Evolutionary conservation across 257 asterid genomes (phyloP).

Genomic region (Euphrasia confusa): DNA sequence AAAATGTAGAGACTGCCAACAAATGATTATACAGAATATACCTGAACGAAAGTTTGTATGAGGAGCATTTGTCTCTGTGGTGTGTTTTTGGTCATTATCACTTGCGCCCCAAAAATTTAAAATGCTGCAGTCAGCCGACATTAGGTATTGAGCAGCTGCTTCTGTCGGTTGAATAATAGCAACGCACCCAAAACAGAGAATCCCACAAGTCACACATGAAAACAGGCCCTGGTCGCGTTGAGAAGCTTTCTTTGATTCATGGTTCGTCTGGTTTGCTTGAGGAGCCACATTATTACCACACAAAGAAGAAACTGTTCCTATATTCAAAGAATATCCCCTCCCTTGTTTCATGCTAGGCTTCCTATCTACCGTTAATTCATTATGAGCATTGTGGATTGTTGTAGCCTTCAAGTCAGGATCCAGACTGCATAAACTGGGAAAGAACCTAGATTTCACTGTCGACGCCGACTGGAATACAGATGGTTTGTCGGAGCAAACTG

Average conservation of each 20-base stretch:
- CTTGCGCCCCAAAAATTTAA: conserved; percentile 46
- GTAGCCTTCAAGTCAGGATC: conserved; percentile 44
- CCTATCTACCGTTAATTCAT: conserved; percentile 29
- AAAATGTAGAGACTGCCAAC: neutral
- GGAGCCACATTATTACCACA: conserved; percentile 34
- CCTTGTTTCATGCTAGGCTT: conserved; percentile 38
- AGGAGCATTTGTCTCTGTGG: conserved; percentile 32
- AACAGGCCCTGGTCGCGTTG: conserved; percentile 71
- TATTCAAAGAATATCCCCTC: conserved; percentile 30
- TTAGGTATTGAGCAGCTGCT: conserved; percentile 55
- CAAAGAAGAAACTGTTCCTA: conserved; percentile 33
- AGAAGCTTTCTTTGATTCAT: conserved; percentile 40
- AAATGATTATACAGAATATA: conserved; percentile 16
- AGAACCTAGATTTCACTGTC: conserved; percentile 39
- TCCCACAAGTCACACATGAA: conserved; percentile 97
- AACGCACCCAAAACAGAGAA: conserved; percentile 84
- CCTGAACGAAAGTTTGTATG: conserved; percentile 42
- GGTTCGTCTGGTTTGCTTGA: conserved; percentile 29
- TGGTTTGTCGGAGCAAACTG: conserved; percentile 30
- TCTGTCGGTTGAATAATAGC: conserved; percentile 84
- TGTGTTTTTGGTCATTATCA: conserved; percentile 29
- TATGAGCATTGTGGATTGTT: conserved; percentile 30
- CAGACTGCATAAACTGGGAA: conserved; percentile 53
- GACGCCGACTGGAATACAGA: conserved; percentile 42
- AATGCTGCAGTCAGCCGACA: conserved; percentile 64